Evolutionary conservation across 2,329 filamentous ascomycete species (phyloP).

Genomic region (Colletotrichum sp.): DNA sequence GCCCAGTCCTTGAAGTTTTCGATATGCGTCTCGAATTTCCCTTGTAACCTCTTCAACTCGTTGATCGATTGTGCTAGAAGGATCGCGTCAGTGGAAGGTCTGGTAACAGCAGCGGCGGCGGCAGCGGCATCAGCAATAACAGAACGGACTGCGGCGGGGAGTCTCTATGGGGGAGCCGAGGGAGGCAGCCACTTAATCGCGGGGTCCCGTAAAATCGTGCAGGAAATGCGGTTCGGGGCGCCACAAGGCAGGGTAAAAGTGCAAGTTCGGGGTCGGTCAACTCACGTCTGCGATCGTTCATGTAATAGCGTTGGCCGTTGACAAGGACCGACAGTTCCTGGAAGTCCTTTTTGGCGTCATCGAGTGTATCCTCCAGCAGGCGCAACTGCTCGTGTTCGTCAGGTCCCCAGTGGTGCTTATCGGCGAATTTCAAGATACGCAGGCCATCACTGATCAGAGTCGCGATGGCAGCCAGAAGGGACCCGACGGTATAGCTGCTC

Average conservation of each 20-base stretch:
- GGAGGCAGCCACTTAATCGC: background rate
- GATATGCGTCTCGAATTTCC: conserved; percentile 51
- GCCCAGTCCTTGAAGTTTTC: conserved; percentile 60
- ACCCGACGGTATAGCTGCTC: conserved; percentile 59
- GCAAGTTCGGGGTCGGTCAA: conserved; percentile 13
- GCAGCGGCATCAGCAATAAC: background rate
- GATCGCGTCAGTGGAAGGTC: conserved; percentile 17
- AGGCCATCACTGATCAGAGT: conserved; percentile 57
- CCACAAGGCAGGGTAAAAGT: background rate
- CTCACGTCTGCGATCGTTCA: conserved; percentile 60
- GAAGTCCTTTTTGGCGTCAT: conserved; percentile 66
- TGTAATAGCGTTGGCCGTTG: conserved; percentile 62
- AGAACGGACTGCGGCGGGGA: background rate
- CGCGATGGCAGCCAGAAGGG: conserved; percentile 63
- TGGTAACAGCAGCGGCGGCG: background rate
- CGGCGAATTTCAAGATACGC: conserved; percentile 59
- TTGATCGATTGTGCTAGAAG: conserved; percentile 54
- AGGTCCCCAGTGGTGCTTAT: conserved; percentile 62
- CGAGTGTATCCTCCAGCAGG: conserved; percentile 58
- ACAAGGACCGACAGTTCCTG: conserved; percentile 61
- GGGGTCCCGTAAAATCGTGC: conserved; percentile 1
- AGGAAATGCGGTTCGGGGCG: background rate
- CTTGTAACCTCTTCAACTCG: conserved; percentile 52
- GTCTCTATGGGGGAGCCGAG: background rate
- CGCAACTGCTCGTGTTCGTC: conserved; percentile 66